Base-by-base conservation (phyloP, 371 early-diverging fungal species). In the Mucor piriformis region DNA sequence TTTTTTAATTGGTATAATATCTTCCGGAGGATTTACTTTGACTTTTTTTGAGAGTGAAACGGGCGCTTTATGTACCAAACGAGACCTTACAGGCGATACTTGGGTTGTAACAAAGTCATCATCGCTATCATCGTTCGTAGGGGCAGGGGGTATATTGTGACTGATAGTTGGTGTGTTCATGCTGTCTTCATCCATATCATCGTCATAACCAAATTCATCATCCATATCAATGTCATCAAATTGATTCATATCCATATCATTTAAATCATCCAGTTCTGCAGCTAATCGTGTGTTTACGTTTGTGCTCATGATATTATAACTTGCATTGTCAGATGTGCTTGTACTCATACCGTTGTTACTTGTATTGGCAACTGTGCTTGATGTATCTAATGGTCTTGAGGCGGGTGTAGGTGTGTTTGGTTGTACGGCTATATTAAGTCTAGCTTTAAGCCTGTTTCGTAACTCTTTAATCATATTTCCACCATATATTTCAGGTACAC, bases 391-490 rank as follows among this genome's bases (percentile, higher is more conserved):
- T 0, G 38, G 38, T 37, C 6, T 29, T 0, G 29, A 6, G 6
- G 43, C 15, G 11, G 65, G 50, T n/a, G 15, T 27, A 3, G 65
- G 34, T 5, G 43, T 37, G 1, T 13, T 37, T 3, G 54, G 37
- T 8, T 53, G 42, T 5, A 40, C 20, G 4, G n/a, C 16, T 0
- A 53, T 61, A 55, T 63, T 63, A 13, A 78, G 32, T 20, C 64
- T 66, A 13, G 32, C 5, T n/a, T 64, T 69, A 4, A 76, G 56
- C 1, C 79, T 50, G 15, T 34, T 50, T 29, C 63, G 63, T 6
- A 75, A 38, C 29, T 75, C 74, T 15, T 23, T 42, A 0, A 56
- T 21, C 74, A 79, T 73, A 43, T 74, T 60, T 3, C 66, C 67
- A 27, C 64, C 64, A 44, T 64, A 76, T 4, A 76, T 42, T 16